Evolutionary conservation across 2,329 filamentous ascomycete species (phyloP).

Genomic region (Sporothrix phasma): DNA sequence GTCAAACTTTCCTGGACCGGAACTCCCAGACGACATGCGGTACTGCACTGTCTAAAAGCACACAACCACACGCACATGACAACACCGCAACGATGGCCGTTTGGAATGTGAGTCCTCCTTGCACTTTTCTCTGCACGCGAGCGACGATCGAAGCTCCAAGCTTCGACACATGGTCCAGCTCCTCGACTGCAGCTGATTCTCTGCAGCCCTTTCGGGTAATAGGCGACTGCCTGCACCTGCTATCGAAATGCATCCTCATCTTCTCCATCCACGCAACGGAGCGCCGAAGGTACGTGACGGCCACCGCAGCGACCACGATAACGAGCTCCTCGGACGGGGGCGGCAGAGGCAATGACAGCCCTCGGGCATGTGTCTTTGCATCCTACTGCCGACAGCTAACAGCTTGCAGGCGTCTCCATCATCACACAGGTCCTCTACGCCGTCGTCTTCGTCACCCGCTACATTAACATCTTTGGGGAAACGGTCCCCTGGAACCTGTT

Average conservation of each 20-base stretch:
- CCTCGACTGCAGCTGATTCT: background rate
- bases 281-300: constrained; percentile 57
- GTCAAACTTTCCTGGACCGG: background rate
- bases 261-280: constrained; percentile 82
- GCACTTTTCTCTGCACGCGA: background rate
- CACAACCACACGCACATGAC: background rate
- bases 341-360: background rate
- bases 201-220: constrained; percentile 59
- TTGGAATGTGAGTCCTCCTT: constrained; percentile 4
- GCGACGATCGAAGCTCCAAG: background rate
- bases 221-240: constrained; percentile 74
- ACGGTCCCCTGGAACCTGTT: constrained; percentile 57
- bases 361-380: too few species aligned
- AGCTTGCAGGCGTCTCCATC: constrained; percentile 61
- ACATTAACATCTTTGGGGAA: constrained; percentile 67
- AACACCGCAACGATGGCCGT: constrained; percentile 8
- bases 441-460: constrained; percentile 75
- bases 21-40: background rate
- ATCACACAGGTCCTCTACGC: constrained; percentile 86
- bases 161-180: background rate
- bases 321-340: background rate
- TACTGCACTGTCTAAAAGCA: background rate
- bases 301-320: too few species aligned
- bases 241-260: constrained; percentile 84
- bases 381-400: too few species aligned